These are phyloP conservation scores for Diaporthe nobilis DNA, from an alignment of 2,329 filamentous ascomycete species.

Conservation along the genomic window DNA sequence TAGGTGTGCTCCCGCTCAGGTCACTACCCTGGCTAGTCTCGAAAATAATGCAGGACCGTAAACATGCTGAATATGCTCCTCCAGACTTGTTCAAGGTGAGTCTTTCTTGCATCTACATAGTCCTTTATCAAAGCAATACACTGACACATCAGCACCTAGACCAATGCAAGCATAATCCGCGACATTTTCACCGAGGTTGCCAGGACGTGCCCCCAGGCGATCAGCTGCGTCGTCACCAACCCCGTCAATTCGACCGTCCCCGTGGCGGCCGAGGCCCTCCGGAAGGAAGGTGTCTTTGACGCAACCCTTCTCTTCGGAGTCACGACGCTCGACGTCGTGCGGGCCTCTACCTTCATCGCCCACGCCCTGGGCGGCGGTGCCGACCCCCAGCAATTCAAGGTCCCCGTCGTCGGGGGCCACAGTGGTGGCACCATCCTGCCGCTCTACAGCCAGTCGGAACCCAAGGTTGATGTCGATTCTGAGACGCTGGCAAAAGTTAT, in stretches of 20 bases:
- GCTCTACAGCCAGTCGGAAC: neutral
- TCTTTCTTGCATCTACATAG: neutral
- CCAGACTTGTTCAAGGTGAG: neutral
- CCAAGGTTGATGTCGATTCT: neutral
- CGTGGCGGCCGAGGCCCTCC: neutral
- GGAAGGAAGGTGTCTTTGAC: neutral
- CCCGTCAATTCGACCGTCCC: neutral
- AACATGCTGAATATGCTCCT: neutral
- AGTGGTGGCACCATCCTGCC: neutral
- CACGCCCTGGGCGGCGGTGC: neutral
- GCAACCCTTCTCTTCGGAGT: neutral
- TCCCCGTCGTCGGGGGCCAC: neutral
- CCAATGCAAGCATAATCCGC: neutral
- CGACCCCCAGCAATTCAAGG: neutral
- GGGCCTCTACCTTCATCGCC: neutral
- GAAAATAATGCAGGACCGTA: neutral
- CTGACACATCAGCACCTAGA: neutral
- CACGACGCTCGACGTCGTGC: neutral
- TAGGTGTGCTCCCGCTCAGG: neutral
- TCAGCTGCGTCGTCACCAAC: neutral
- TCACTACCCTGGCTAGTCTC: neutral
- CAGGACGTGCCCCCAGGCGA: neutral
- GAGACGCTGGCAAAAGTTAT: neutral
- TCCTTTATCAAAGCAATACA: rapidly evolving
- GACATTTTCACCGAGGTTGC: neutral